Conservation (phyloP, 345 rosid species). For the Sisymbrium irio region DNA sequence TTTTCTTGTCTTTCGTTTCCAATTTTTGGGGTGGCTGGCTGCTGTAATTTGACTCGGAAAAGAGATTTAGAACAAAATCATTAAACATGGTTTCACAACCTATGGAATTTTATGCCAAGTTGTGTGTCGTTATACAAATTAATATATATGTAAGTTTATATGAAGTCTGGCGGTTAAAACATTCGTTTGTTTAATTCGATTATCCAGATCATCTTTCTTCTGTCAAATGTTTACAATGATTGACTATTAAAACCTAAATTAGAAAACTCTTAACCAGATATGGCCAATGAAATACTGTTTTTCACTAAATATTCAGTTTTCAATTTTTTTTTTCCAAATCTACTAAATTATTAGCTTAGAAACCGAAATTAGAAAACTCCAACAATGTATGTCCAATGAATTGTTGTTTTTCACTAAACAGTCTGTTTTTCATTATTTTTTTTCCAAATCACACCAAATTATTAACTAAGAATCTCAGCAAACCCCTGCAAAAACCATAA, state of each 20-base stretch:
- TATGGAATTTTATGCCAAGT: background rate
- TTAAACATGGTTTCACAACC: background rate
- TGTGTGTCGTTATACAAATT: background rate
- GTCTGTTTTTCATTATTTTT: background rate
- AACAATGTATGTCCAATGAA: background rate
- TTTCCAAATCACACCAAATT: background rate
- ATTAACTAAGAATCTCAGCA: constrained; percentile 13
- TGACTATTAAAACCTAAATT: background rate
- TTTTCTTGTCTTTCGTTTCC: background rate
- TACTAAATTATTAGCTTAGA: too few species aligned
- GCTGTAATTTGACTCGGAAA: background rate
- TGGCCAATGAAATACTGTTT: too few species aligned
- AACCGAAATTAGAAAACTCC: background rate
- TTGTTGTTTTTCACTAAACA: background rate
- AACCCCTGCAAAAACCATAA: constrained; percentile 22
- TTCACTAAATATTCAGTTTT: too few species aligned
- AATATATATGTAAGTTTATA: background rate
- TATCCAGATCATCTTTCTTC: background rate
- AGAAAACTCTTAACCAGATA: too few species aligned
- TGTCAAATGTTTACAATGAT: too few species aligned
- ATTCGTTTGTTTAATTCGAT: background rate
- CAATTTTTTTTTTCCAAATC: too few species aligned
- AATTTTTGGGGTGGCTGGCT: background rate
- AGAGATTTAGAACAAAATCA: background rate
- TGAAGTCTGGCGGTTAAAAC: background rate